These are phyloP conservation scores for Boletus subparvulus DNA, from an alignment of 768 basidiomycete species.

Conservation along the genomic window DNA sequence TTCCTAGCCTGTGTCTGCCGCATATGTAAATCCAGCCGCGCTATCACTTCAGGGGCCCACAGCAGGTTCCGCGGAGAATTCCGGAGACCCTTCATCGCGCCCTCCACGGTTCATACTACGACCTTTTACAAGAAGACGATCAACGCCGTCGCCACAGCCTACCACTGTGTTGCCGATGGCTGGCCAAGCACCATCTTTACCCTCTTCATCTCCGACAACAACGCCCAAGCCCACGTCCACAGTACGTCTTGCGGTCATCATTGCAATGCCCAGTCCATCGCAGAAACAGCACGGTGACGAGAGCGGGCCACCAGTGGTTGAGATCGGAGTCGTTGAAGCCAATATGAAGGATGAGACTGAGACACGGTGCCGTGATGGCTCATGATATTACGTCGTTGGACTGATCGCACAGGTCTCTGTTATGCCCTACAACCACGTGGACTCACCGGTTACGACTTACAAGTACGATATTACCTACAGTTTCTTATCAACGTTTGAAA, in stretches of 20 bases:
- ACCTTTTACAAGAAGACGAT: slow-evolving; percentile 16
- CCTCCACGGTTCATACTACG: slow-evolving; percentile 15
- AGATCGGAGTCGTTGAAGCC: slow-evolving; percentile 33
- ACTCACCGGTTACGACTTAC: neutral
- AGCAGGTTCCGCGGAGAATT: neutral
- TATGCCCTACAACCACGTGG: slow-evolving; percentile 1
- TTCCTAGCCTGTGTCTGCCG: slow-evolving; percentile 26
- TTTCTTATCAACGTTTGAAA: neutral
- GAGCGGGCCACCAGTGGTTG: slow-evolving; percentile 31
- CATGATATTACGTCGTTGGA: slow-evolving; percentile 6
- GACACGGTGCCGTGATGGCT: slow-evolving; percentile 1
- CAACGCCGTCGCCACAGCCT: slow-evolving; percentile 15
- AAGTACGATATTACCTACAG: slow-evolving; percentile 6
- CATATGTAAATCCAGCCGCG: slow-evolving; percentile 16
- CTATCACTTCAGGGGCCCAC: slow-evolving; percentile 3
- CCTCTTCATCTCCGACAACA: slow-evolving; percentile 12
- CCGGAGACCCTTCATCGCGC: slow-evolving; percentile 6
- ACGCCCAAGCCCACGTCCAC: slow-evolving; percentile 17
- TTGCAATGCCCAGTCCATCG: slow-evolving; percentile 41
- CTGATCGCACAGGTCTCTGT: neutral
- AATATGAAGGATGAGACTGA: slow-evolving; percentile 2
- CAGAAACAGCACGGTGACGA: slow-evolving; percentile 17
- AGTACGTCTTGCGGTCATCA: slow-evolving; percentile 42
- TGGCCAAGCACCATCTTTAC: neutral
- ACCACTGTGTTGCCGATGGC: slow-evolving; percentile 1